These are phyloP conservation scores for Elongisporangium prolatum DNA, from an alignment of 352 stramenopile genomes.

Conservation along the genomic window DNA sequence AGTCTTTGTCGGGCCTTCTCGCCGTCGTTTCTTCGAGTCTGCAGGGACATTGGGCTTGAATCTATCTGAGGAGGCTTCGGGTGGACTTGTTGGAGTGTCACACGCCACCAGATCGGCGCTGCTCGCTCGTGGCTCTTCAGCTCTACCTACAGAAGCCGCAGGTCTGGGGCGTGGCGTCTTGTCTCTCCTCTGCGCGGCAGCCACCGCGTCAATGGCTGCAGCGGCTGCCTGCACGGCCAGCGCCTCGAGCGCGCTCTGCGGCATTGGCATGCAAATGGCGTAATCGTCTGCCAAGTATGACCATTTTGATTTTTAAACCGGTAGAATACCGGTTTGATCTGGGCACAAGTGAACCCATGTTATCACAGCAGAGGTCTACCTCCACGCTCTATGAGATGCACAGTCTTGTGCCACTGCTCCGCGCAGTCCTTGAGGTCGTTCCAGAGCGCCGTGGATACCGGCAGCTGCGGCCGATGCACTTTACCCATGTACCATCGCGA, in stretches of 20 bases:
- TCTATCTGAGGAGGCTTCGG: too few relatives aligned
- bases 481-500: slow-evolving; percentile 13
- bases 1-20: not conserved
- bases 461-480: slow-evolving; percentile 2
- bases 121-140: not conserved
- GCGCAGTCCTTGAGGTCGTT: slow-evolving; percentile 18
- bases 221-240: not conserved
- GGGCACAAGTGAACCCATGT: not conserved
- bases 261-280: not conserved
- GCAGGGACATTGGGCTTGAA: not conserved
- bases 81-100: not conserved
- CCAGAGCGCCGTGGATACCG: slow-evolving; percentile 12
- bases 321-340: not conserved
- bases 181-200: not conserved
- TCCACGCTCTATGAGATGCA: slow-evolving; percentile 16
- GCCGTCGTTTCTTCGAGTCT: not conserved
- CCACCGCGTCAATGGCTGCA: not conserved
- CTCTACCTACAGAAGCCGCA: not conserved
- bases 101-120: not conserved
- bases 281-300: not conserved
- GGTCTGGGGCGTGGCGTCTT: not conserved
- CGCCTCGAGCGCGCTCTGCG: not conserved
- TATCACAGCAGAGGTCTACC: not conserved
- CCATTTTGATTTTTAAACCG: not conserved
- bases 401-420: slow-evolving; percentile 21